Conservation (phyloP, 495 filamentous ascomycete genomes). For the Cercophora sp. region DNA sequence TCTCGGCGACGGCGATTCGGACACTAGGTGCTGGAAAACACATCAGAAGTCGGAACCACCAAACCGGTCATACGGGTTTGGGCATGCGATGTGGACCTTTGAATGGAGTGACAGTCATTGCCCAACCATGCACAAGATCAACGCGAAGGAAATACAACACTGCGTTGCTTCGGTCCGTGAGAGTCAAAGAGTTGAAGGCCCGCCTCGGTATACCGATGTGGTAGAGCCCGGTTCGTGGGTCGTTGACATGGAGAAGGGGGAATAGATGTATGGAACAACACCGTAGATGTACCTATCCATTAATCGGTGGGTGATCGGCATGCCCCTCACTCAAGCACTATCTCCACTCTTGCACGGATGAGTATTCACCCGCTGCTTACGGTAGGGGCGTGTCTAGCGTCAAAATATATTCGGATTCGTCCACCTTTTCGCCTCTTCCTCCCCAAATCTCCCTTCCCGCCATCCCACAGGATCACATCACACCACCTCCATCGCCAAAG, state of each 20-base stretch:
- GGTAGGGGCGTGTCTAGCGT: too few species aligned
- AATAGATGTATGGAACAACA: not conserved
- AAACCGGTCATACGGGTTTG: constrained; percentile 3
- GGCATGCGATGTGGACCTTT: not conserved
- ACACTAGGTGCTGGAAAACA: not conserved
- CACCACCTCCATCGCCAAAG: too few species aligned
- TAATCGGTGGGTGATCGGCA: too few species aligned
- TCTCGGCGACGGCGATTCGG: not conserved
- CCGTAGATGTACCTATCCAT: too few species aligned
- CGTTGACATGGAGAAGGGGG: not conserved
- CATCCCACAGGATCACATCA: too few species aligned
- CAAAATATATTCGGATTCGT: too few species aligned
- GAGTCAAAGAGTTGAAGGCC: not conserved
- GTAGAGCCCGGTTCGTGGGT: not conserved
- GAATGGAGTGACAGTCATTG: not conserved
- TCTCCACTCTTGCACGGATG: too few species aligned
- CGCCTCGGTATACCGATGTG: not conserved
- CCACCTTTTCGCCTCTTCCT: too few species aligned
- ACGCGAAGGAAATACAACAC: constrained; percentile 1
- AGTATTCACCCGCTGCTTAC: too few species aligned
- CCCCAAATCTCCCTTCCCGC: too few species aligned
- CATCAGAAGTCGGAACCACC: constrained; percentile 2
- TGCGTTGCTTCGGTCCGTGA: constrained; percentile 1
- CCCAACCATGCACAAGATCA: not conserved
- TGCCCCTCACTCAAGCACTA: too few species aligned